A percentile compares a stretch with the other conserved stretches of the same genome.
Conservation (phyloP, 352 stramenopile species). For the Halophytophthora polymorphica region DNA sequence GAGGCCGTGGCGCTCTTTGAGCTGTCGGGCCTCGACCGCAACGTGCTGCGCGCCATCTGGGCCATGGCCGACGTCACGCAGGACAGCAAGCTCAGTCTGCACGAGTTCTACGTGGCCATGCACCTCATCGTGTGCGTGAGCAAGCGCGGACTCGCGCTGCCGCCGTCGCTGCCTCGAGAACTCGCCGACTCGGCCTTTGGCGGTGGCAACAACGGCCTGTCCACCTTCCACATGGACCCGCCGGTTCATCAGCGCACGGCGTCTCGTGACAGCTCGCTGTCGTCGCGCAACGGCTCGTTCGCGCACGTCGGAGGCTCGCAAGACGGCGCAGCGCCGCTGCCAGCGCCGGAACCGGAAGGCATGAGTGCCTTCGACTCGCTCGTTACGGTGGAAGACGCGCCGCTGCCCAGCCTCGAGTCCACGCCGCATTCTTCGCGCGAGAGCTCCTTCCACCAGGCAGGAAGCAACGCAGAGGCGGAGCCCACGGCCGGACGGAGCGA, state of each 20-base stretch:
- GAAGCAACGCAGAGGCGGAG: constrained; percentile 5
- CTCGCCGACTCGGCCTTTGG: constrained; percentile 65
- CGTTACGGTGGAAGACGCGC: constrained; percentile 26
- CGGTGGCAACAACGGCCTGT: constrained; percentile 1
- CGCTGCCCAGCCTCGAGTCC: constrained; percentile 25
- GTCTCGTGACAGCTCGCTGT: neutral
- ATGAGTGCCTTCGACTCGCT: constrained; percentile 65
- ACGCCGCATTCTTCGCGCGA: constrained; percentile 19
- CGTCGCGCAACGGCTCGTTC: constrained; percentile 20
- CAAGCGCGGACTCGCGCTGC: constrained; percentile 83
- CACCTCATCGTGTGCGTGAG: constrained; percentile 95
- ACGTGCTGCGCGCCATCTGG: constrained; percentile 90
- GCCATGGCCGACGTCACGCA: constrained; percentile 88
- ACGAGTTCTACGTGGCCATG: constrained; percentile 96
- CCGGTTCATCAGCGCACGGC: constrained; percentile 9
- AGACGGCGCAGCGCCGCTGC: neutral
- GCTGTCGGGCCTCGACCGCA: constrained; percentile 90
- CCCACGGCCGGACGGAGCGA: neutral
- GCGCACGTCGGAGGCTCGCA: neutral
- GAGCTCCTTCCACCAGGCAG: constrained; percentile 21
- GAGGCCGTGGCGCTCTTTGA: constrained; percentile 92
- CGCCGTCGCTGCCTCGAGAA: constrained; percentile 62
- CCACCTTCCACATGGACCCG: constrained; percentile 6
- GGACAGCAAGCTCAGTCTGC: constrained; percentile 89
- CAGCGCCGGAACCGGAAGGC: constrained; percentile 27